Evolutionary conservation across 768 basidiomycete genomes (phyloP).

Genomic region (Suillus brevipes): DNA sequence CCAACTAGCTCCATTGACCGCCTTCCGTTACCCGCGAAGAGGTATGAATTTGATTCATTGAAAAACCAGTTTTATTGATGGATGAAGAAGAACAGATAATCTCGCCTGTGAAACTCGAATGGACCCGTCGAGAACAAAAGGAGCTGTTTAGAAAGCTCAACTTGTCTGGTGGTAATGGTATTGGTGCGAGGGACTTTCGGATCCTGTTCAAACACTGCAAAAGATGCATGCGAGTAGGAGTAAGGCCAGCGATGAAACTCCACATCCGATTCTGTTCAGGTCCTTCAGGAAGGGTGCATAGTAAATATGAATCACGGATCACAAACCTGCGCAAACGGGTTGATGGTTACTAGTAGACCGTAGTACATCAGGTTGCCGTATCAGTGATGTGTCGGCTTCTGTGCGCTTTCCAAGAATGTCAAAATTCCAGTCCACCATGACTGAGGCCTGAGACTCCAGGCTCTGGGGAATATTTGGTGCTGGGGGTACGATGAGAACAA

Average conservation of each 20-base stretch:
- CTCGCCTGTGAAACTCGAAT: not conserved
- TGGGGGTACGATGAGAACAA: conserved; percentile 50
- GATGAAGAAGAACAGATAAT: too few species aligned
- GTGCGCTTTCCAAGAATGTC: conserved; percentile 37
- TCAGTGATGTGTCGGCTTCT: conserved; percentile 11
- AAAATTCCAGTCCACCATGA: conserved; percentile 50
- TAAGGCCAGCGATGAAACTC: not conserved
- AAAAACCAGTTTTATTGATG: too few species aligned
- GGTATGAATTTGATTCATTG: not conserved
- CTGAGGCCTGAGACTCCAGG: conserved; percentile 55
- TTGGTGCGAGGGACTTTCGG: not conserved
- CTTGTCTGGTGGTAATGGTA: not conserved
- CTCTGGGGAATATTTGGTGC: conserved; percentile 39
- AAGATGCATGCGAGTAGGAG: not conserved
- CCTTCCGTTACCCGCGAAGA: too few species aligned
- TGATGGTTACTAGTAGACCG: too few species aligned
- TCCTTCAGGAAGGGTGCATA: too few species aligned
- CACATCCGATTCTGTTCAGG: not conserved
- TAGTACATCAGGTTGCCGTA: conserved; percentile 23
- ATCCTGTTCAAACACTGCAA: not conserved
- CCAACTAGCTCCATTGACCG: too few species aligned
- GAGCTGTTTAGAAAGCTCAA: not conserved
- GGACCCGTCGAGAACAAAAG: not conserved
- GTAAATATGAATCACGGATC: too few species aligned
- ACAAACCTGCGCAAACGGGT: too few species aligned